Base-by-base conservation (phyloP, 1,139 yeast genomes). In the Diutina catenulata region DNA sequence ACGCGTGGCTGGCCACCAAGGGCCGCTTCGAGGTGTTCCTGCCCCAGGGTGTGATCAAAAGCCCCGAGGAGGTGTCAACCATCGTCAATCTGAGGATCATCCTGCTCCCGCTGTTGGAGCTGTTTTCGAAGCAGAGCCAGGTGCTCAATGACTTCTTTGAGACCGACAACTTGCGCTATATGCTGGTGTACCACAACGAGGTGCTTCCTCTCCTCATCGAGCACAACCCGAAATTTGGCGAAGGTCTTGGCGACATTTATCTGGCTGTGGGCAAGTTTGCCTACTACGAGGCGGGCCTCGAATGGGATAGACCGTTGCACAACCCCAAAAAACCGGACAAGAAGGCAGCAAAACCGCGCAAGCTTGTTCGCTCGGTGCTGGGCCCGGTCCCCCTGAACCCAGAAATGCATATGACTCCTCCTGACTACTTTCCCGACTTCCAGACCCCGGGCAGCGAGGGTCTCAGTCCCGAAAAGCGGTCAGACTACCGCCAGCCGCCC, bases 121-220 rank as follows among this genome's bases (percentile, higher is more conserved):
- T 56, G 2, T 60, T 58, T 38, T 59, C 57, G 43, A 60, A 60
- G 40, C 65, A 65, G 4, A 57, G 57, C 39, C 47, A 62, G 25
- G 58, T 62, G 4, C 59, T 61, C 7, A 60, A 58, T 44, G 69
- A 63, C 41, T 59, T 63, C 42, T 63, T 63, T 44, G 48, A 63
- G 36, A 57, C 64, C 26, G 62, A 60, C 37, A 59, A 60, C 42
- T 49, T 61, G 33, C 50, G 46, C 42, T 63, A 62, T 42, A 60
- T 63, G 57, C 60, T 67, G 1, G 55, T 56, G 10, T 63, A 63
- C 43, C 69, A 63, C 42, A 63, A 62, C 43, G 67, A 62, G 37
- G 56, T 63, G 2, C 45, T 62, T 20, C 65, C 63, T 1, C 49
- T 63, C 40, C 47, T 62, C 20, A 53, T 56, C 5, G 49, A 55